Evolutionary conservation across 2,329 filamentous ascomycete genomes (phyloP), one percentile per base, ranked within the genome.

Genomic region (Phyllosticta capitalensis): DNA sequence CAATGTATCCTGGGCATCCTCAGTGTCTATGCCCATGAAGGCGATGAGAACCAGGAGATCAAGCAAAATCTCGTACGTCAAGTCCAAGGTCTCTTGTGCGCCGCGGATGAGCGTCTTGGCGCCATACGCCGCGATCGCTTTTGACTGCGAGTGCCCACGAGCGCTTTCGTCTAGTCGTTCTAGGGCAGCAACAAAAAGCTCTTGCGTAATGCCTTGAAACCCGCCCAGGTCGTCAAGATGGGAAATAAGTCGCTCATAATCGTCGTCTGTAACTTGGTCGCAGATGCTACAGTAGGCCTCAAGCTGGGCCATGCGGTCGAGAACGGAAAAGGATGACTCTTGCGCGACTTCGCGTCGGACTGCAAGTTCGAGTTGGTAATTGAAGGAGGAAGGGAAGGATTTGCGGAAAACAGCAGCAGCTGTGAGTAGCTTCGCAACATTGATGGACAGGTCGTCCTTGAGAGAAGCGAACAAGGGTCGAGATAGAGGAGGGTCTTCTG

Each of bases 21-120:
- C 88, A 57, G 89, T 82, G 68, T 94, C 90, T 48, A 86, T 86
- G 70, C 94, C 88, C 80, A 97, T 87, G 71, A 96, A 91, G 9
- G 94, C 81, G 17, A 95, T 79, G 6, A 99, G 80, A 2, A 94
- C 81, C 2, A 97, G 77, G 61, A 97, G 83, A 67, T 92, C 90
- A 63, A 95, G 84, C 55, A 95, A 84, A 9, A 94, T 78, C 61
- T 83, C 83, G 74, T 85, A 86, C 61, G 88, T 87, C 30, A 89
- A 74, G 55, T 87, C 81, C 6, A 94, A 81, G 12, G 83, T 87
- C 68, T 97, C 91, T 67, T 92, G 88, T 0, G 89, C 84, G 6
- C 90, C 87, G 62, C 85, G 86, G 10, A 95, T 82, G 14, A 91
- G 78, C 1, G 91, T 75, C 65, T 84, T 89, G 49, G 85, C 83